Base-by-base conservation (phyloP, 495 filamentous ascomycete genomes). In the Trichocladium uniseriatum region DNA sequence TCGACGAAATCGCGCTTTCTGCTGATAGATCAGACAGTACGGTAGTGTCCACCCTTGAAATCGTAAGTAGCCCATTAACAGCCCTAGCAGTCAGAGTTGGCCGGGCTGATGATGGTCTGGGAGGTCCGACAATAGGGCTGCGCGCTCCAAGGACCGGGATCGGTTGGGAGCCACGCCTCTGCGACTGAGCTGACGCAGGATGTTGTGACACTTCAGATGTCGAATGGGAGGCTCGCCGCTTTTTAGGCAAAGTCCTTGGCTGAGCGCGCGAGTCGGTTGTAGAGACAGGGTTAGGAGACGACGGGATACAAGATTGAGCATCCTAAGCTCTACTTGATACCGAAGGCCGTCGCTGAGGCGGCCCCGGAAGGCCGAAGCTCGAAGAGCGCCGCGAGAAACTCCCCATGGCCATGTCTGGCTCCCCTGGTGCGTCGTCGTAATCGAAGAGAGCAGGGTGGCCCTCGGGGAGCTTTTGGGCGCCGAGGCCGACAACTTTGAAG, bases 401-500 rank as follows among this genome's bases (percentile, higher is more conserved):
- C 28, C 61, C 54, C 48, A 63, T 50, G 31, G 60, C 59, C 2
- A 59, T 29, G 49, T 76, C 72, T 9, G 66, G 66, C 40, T 76
- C 72, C 16, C 70, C 72, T 4, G 61, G 64, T 35, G 71, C 71
- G 39, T 76, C 72, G 13, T 74, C 70, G 7, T 56, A 44, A 19
- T 69, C 68, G 49, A 66, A 56, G 1, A 61, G 19, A 3, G 61
- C 66, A 5, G 62, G 59, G 47, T 75, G 71, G 10, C 61, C 63
- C 5, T 70, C 66, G 1, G 72, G 66, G n/a, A 77, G 59, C 39
- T 66, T 70, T 51, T 77, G 73, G 13, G 69, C 67, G 29, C 71
- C 71, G 28, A 56, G 62, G 15, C 71, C 70, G 3, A 58, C 59
- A 2, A 76, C 73, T 55, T 72, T 71, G 56, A 78, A 79, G 32